Base-by-base conservation (phyloP, 257 asterid genomes). In the Solanum rostratum region DNA sequence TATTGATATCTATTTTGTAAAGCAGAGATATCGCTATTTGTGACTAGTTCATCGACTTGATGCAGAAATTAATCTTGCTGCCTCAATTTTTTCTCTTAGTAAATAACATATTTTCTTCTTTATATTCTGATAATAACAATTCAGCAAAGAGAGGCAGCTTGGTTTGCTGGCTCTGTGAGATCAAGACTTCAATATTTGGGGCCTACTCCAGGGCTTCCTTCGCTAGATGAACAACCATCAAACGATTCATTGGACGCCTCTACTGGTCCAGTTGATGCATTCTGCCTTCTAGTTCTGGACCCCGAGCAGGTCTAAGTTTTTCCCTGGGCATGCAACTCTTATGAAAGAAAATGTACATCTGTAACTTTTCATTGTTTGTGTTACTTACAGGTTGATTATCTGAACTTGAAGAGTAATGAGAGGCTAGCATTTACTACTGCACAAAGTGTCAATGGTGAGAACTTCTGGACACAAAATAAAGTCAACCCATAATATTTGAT, bases 121-220 rank as follows among this genome's bases (percentile, higher is more conserved):
- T 83, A 29, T 43, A 50, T 70, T 55, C 22, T 79, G 86, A 63
- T 27, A n/a, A 9, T 78, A 52, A 81, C 52, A 41, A 53, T 89
- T 91, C 89, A 94, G 98, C 93, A 87, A 92, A 88, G 99, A 86
- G 98, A 93, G 90, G 92, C 86, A 84, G 93, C 96, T 39, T 96
- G 99, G 99, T 90, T 95, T 87, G 96, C 91, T 33, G 87, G 93
- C 84, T 96, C 99, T 74, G 85, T 50, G 16, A 93, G 85, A 89
- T 96, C 99, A 54, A 94, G 97, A 57, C 83, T 91, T 86, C 99
- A 95, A 93, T 96, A 93, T 82, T 79, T 91, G 87, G 92, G 90
- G 24, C 94, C 98, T 22, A 49, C 92, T 14, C 98, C 98, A 2
- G 87, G 98, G 43, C 84, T 88, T 85, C 95, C 93, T 74, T 85